Evolutionary conservation across 2,329 filamentous ascomycete species (phyloP), one percentile per base, ranked within the genome.

Genomic region (Beauveria caledonica): DNA sequence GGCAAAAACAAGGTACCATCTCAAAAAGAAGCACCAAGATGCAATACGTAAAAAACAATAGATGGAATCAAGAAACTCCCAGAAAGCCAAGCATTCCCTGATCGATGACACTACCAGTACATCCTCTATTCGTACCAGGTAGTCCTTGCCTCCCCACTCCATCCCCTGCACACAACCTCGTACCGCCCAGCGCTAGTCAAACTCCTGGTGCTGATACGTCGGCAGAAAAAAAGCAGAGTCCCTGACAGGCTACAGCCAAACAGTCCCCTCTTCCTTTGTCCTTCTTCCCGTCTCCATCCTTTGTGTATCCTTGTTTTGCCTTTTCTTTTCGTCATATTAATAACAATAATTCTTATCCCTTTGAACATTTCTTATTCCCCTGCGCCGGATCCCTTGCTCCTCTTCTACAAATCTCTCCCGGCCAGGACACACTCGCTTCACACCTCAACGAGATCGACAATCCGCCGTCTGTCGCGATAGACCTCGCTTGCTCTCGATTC

Each of bases 311-410:
- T 65, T 63, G 57, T 51, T 40, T 17, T 46, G 15, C 29, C 29
- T 23, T 48, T 51, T 21, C 19, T 17, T 51, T 51, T 51, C 17
- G 11, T 51, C n/a, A 48, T 50, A 45, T 46, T 36, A 25, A 59
- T 50, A 45, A 50, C 42, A 25, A 59, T 62, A 61, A 40, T 58
- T 54, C 44, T 64, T 54, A 13, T 29, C 51, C 54, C 55, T 60
- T 64, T 64, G 64, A 53, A 46, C 46, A 53, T 57, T 54, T 61
- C 21, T 63, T 63, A 64, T 58, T 29, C 60, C 60, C 56, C 58
- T 59, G 58, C 54, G 63, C 63, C 54, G 52, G 46, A 50, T 60
- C 62, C 53, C 60, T 62, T 56, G 61, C 39, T 49, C 58, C 45
- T 27, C 51, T 60, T 52, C 19, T 25, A 46, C 44, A 19, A n/a